phyloP scores from a whole-genome alignment of 2,329 filamentous ascomycete genomes.

The Canariomyces notabilis region DNA sequence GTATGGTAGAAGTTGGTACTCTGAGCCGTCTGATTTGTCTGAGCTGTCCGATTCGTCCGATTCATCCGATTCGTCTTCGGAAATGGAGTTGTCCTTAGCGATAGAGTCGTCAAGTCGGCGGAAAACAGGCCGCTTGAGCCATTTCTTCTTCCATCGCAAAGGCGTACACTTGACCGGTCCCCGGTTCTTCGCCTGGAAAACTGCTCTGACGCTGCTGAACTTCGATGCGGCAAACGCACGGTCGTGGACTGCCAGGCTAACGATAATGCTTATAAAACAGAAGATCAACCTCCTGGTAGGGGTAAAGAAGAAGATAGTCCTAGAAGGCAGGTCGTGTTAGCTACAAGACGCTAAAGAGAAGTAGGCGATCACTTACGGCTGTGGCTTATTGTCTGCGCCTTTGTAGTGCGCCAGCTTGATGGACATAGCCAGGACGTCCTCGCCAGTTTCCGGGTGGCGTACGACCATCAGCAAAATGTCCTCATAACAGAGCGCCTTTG shows the following conservation, averaged over 20 bases:
- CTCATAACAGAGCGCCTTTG: conserved; percentile 29
- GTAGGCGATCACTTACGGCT: neutral
- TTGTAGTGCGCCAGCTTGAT: conserved; percentile 32
- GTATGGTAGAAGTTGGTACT: conserved; percentile 24
- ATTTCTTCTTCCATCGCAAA: conserved; percentile 26
- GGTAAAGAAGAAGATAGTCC: conserved; percentile 29
- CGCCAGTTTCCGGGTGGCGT: conserved; percentile 22
- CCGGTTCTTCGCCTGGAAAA: conserved; percentile 20
- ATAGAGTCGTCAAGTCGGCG: conserved; percentile 10
- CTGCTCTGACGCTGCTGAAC: conserved; percentile 18
- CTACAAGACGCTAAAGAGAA: neutral
- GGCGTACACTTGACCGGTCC: conserved; percentile 16
- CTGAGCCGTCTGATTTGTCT: conserved; percentile 3
- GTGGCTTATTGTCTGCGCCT: conserved; percentile 24
- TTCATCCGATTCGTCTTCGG: neutral
- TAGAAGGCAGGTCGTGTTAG: conserved; percentile 11
- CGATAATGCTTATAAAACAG: conserved; percentile 25
- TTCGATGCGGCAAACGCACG: conserved; percentile 24
- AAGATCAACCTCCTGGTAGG: conserved; percentile 27
- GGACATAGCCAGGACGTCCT: conserved; percentile 25
- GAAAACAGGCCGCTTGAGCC: conserved; percentile 28
- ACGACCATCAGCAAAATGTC: conserved; percentile 30
- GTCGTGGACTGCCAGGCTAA: conserved; percentile 26
- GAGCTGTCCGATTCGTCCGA: too few species aligned
- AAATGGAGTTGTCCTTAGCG: too few species aligned